These are phyloP conservation scores for Kluyveromyces nonfermentans DNA, from an alignment of 805 yeast genomes.

Conservation along the genomic window DNA sequence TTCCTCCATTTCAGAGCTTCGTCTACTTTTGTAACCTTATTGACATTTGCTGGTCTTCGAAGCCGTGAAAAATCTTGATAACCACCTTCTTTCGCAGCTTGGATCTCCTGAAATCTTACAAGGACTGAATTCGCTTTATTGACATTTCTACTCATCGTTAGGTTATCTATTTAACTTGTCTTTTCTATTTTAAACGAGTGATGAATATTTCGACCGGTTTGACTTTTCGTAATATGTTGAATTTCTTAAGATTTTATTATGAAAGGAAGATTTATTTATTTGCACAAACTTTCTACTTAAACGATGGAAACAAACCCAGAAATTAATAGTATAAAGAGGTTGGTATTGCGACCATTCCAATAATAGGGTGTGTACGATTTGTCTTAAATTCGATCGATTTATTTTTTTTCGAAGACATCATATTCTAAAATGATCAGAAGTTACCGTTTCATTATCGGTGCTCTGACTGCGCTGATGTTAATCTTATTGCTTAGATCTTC, in stretches of 20 bases:
- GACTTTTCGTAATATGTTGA: not conserved
- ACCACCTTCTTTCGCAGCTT: constrained; percentile 46
- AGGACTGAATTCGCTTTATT: constrained; percentile 70
- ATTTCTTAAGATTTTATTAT: not conserved
- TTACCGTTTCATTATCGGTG: constrained; percentile 43
- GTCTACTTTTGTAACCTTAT: constrained; percentile 41
- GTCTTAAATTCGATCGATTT: not conserved
- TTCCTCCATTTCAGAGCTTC: constrained; percentile 68
- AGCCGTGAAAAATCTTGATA: constrained; percentile 46
- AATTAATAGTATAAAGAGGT: not conserved
- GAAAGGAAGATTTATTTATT: not conserved
- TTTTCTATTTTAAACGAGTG: too few relatives aligned
- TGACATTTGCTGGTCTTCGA: constrained; percentile 53
- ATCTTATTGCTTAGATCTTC: constrained; percentile 42
- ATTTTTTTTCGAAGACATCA: too few relatives aligned
- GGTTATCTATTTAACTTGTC: not conserved
- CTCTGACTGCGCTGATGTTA: constrained; percentile 41
- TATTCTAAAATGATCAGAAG: constrained; percentile 33
- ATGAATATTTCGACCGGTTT: not conserved
- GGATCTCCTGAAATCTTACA: constrained; percentile 53
- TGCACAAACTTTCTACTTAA: not conserved
- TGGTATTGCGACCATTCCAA: not conserved
- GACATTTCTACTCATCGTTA: constrained; percentile 64
- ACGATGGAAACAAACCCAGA: not conserved
- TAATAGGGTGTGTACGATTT: not conserved